Base-by-base conservation (phyloP, 306 rosid genomes). In the Medicago lupulina region DNA sequence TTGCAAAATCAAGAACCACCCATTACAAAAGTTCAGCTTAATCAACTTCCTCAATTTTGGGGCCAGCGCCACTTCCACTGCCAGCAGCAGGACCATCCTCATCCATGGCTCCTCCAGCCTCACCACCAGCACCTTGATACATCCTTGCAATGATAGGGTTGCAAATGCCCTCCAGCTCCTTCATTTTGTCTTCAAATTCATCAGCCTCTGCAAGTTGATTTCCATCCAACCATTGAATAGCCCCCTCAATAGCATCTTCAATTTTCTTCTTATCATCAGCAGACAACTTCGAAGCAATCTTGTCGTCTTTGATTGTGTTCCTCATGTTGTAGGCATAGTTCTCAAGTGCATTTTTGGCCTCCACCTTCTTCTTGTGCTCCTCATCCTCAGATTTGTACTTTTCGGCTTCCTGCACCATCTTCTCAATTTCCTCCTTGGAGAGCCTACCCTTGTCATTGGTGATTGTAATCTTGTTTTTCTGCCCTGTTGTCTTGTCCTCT, bases 401-500 rank as follows among this genome's bases (percentile, higher is more conserved):
- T 75, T 87, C 90, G 2, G 86, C 90, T 62, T 84, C 90, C 77
- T 82, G 86, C 3, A 82, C 88, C 90, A 87, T 87, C 81, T 84
- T 86, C 82, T 86, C 87, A 49, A 86, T 86, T 79, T 84, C 90
- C 7, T 86, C 91, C 77, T 85, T 87, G 0, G 91, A 88, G 1
- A 88, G 82, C 68, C 89, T 79, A 0, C 89, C 91, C 87, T 88
- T 88, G 86, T 88, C 89, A 9, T 85, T 88, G 7, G 89, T 88
- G 9, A 88, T 88, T 23, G 89, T 88, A 13, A 88, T 88, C 85
- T 83, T 85, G 58, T 88, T 88, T 83, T 81, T 88, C 72, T 88
- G 87, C 4, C 91, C 87, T 0, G 89, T 88, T 0, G 89, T 88
- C 64, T 83, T 88, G 80, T 88, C 91, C 81, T 88, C 91, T 0